Evolutionary conservation across 2,329 filamentous ascomycete genomes (phyloP).

Genomic region (Lizonia empirigonia): DNA sequence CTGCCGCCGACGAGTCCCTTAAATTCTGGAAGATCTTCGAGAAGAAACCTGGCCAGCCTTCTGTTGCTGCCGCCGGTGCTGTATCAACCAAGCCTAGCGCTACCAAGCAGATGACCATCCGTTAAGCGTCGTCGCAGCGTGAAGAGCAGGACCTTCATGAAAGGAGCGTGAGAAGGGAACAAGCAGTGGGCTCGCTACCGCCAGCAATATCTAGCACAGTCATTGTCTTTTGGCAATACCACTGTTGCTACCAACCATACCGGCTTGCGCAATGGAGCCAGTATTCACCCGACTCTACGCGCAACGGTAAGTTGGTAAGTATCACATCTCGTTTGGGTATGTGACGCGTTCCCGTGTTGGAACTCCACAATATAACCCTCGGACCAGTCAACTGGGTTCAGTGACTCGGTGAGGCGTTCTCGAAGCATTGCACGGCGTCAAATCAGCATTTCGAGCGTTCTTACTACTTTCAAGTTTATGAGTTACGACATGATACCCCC

Average conservation of each 20-base stretch:
- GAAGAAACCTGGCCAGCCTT: conserved; percentile 84
- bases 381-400: conserved; percentile 26
- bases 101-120: conserved; percentile 87
- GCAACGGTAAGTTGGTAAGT: conserved; percentile 52
- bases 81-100: conserved; percentile 78
- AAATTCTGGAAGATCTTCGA: conserved; percentile 99
- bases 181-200: conserved; percentile 24
- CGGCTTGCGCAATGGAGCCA: conserved; percentile 49
- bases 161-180: conserved; percentile 8
- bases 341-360: conserved; percentile 43
- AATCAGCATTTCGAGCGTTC: conserved; percentile 19
- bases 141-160: not conserved
- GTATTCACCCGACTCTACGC: conserved; percentile 45
- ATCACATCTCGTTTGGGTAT: conserved; percentile 50
- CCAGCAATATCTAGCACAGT: conserved; percentile 17
- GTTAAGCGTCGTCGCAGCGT: conserved; percentile 28
- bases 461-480: conserved; percentile 13
- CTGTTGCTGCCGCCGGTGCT: conserved; percentile 67
- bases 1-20: conserved; percentile 91
- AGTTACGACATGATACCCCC: conserved; percentile 22
- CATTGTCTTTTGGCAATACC: conserved; percentile 5
- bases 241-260: conserved; percentile 26
- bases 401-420: conserved; percentile 18
- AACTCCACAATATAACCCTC: conserved; percentile 42
- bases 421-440: conserved; percentile 21